Base-by-base conservation (phyloP, 2,329 filamentous ascomycete genomes). In the Clarireedia hainanense region DNA sequence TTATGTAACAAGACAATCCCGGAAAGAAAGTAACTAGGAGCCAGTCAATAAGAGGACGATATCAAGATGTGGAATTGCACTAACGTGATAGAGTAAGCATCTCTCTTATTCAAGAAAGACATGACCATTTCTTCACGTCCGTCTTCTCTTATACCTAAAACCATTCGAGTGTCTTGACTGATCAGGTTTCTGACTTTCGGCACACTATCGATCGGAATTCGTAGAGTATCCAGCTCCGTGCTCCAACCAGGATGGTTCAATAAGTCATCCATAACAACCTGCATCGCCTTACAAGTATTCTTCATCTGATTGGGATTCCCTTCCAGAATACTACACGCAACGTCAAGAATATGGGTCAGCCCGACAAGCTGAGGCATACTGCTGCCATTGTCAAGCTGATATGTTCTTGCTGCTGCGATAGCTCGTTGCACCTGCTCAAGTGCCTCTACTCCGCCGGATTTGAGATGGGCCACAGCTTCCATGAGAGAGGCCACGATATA, bases 341-440 rank as follows among this genome's bases (percentile, higher is more conserved):
- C 75, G 65, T 91, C 87, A 17, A 91, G 74, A 47, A 87, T 76
- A 52, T 88, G 76, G 12, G 84, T 76, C 50, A 91, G 69, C 2
- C 84, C 76, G 54, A 83, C 79, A 15, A 91, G 76, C 63, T 89
- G 86, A 5, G 83, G 80, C 40, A 89, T 78, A 45, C 78, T 75
- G 53, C 80, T 75, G n/a, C 79, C 76, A 1, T 79, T 75, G 40
- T 88, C 80, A 10, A 88, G 74, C 66, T 92, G 88, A 53, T 85
- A 79, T 62, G 85, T 88, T 57, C 85, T 77, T 5, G 84, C 86
- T 50, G 85, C 80, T n/a, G 88, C 88, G 61, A 92, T 80, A 52
- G 87, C 88, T 46, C 80, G 77, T 64, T 90, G 86, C 34, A 89
- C 83, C 57, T 85, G 79, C 60, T 88, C 83, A n/a, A 86, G 73